Base-by-base conservation (phyloP, 1,284 basidiomycete genomes). In the Ceratobasidium sp. region DNA sequence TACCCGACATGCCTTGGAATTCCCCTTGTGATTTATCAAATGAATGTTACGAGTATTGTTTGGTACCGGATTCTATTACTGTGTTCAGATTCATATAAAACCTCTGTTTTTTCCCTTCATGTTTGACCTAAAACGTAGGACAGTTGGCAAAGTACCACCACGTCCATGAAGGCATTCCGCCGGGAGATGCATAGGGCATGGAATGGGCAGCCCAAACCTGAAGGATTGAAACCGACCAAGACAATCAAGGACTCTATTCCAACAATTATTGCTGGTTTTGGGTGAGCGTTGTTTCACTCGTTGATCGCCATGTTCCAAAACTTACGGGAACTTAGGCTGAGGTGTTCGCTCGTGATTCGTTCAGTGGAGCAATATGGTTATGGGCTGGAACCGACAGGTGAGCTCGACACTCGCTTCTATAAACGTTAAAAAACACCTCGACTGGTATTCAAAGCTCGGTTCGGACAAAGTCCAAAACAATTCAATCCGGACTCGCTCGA, bases 381-480 rank as follows among this genome's bases (percentile, higher is more conserved):
- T 35, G 21, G 73, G 69, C 67, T 76, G 62, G 43, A 74, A 57
- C 38, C 61, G 50, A 16, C 74, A 77, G 61, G 55, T 58, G 16
- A 26, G 30, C 35, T n/a, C 13, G 26, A 58, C 9, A 3, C 14
- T 14, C 16, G 7, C 23, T 58, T 41, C 6, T n/a, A 8, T 35
- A 58, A 6, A 23, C 35, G 8, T 13, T 18, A n/a, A n/a, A n/a
- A n/a, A n/a, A 6, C n/a, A n/a, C 35, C 4, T 35, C 32, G 23
- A 7, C 52, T 23, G 18, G 38, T 7, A 7, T 55, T 28, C 11
- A 38, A 28, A 58, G 55, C 72, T 80, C 43, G 76, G 79, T 1
- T 75, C 79, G n/a, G 80, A 80, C 76, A 77, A 76, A 58, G 43
- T 77, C 35, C 76, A 78, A 9, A 76, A 80, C 38, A 79, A 79